Evolutionary conservation across 495 filamentous ascomycete species (phyloP).

Genomic region (Podospora tetraspora): DNA sequence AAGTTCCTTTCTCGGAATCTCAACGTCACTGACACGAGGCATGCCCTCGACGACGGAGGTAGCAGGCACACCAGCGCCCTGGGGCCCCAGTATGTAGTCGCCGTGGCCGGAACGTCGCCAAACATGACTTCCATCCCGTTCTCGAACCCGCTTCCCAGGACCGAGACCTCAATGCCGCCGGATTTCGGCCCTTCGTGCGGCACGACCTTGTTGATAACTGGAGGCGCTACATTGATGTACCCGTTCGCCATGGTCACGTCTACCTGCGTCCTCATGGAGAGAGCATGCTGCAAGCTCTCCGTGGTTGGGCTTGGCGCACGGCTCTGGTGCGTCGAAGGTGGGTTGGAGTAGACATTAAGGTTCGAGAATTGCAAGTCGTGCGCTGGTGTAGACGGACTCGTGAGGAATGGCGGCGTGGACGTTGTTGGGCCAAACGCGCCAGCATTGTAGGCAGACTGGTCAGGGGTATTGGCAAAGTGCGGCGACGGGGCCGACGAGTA

Average conservation of each 20-base stretch:
- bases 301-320: constrained; percentile 18
- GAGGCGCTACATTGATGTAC: constrained; percentile 10
- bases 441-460: neutral
- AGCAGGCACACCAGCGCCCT: constrained; percentile 78
- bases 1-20: constrained; percentile 41
- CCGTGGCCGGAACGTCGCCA: constrained; percentile 68
- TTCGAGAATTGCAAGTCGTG: neutral
- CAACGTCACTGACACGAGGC: constrained; percentile 70
- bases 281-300: neutral
- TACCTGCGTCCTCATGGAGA: neutral
- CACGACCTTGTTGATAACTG: constrained; percentile 55
- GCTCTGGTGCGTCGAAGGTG: constrained; percentile 12
- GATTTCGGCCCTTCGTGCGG: constrained; percentile 73
- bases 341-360: constrained; percentile 10
- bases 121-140: constrained; percentile 82
- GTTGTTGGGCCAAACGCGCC: neutral
- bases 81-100: constrained; percentile 77
- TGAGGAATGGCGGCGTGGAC: neutral
- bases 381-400: constrained; percentile 3
- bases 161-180: constrained; percentile 80
- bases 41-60: constrained; percentile 65
- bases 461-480: neutral
- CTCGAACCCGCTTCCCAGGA: constrained; percentile 73
- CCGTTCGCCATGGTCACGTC: neutral
- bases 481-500: constrained; percentile 1